Base-by-base conservation (phyloP, 2,329 filamentous ascomycete genomes). In the Trichoderma breve region DNA sequence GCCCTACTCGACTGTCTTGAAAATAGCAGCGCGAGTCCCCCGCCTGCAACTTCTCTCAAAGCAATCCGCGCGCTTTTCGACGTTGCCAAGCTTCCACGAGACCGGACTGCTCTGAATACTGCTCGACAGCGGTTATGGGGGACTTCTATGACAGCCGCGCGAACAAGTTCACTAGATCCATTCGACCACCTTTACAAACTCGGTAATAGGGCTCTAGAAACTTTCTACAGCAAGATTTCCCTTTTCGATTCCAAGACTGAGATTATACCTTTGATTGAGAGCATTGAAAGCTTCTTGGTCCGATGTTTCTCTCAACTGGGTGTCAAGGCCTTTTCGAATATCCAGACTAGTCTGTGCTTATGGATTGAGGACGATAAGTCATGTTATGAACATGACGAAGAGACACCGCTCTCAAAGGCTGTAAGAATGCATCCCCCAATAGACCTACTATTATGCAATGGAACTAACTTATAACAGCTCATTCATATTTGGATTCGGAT, bases 161-260 rank as follows among this genome's bases (percentile, higher is more conserved):
- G 77, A 67, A 74, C 74, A 12, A 89, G 89, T 4, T 83, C 82
- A 6, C 87, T 84, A 72, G 88, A 94, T 76, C 89, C 91, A 0
- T 93, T 91, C 74, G 87, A 90, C 68, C 84, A 88, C 68, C 80
- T 97, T 1, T 92, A 94, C 77, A 86, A 85, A 57, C 85, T 91
- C 15, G 81, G 89, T 58, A 85, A 84, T 70, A 79, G 82, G 15
- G 82, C 88, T 0, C 82, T 95, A 57, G 80, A 81, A 11, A 80
- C 80, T 4, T 81, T 87, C 1, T 97, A 94, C 77, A 76, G 80
- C 2, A 77, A 82, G 0, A 78, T 86, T 9, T 76, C 82, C 11
- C 74, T 80, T 0, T 78, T 81, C 3, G 80, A 85, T n/a, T 75
- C 81, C 4, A 79, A 81, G 8, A 76, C 78, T 1, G 77, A 80